A percentile compares a stretch with the other conserved stretches of the same genome.
phyloP scores from a whole-genome alignment of 352 stramenopile genomes.

The Pythium sukuiense region DNA sequence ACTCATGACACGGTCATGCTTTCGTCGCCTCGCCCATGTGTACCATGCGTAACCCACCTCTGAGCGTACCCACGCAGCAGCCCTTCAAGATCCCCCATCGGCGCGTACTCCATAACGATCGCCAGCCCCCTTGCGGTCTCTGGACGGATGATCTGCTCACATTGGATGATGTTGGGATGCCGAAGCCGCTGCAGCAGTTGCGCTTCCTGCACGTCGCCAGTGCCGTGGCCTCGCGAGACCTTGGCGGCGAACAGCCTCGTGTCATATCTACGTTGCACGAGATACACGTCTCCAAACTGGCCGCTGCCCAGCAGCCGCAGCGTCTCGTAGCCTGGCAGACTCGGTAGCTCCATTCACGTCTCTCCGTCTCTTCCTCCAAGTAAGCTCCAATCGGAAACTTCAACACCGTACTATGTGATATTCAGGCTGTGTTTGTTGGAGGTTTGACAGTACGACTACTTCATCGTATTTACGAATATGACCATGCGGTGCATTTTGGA shows the following conservation, averaged over 20 bases:
- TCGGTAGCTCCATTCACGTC: background rate
- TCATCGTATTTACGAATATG: background rate
- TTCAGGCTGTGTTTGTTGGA: no score
- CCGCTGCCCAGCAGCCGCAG: slow-evolving; percentile 52
- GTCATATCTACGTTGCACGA: slow-evolving; percentile 39
- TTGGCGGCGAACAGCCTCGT: slow-evolving; percentile 55
- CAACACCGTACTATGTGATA: slow-evolving; percentile 7
- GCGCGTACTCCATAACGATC: slow-evolving; percentile 82
- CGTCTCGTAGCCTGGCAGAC: slow-evolving; percentile 38
- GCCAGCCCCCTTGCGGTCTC: slow-evolving; percentile 28
- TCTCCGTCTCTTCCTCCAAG: no score
- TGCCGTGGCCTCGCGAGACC: slow-evolving; percentile 18
- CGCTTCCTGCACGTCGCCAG: slow-evolving; percentile 40
- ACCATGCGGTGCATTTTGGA: background rate
- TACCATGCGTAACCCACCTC: slow-evolving; percentile 18
- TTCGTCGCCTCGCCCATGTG: background rate
- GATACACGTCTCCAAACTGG: slow-evolving; percentile 54
- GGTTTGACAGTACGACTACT: background rate
- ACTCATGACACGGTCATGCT: slow-evolving; percentile 7
- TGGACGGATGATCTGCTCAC: slow-evolving; percentile 39
- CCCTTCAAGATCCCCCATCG: slow-evolving; percentile 53
- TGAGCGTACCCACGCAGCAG: slow-evolving; percentile 33
- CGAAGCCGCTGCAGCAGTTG: slow-evolving; percentile 43
- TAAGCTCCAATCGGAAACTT: slow-evolving; percentile 6
- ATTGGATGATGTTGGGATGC: slow-evolving; percentile 71